phyloP scores from a whole-genome alignment of 306 rosid genomes.

The Cucurbita maxima region DNA sequence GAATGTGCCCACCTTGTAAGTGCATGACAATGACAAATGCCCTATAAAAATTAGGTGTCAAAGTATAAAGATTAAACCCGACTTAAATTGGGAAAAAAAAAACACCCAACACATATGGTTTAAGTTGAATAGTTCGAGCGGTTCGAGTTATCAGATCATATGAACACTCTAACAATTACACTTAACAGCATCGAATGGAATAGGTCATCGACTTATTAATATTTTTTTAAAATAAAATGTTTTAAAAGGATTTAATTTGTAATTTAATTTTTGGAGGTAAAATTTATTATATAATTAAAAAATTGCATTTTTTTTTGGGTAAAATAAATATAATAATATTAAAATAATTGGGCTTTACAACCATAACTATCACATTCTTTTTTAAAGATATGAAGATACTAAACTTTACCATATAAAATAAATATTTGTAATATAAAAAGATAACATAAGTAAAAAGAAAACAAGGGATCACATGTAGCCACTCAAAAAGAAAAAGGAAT shows the following conservation, averaged over 20 bases:
- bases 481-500: neutral
- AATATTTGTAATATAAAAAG: neutral
- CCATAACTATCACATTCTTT: neutral
- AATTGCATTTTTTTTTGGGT: no score
- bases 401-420: neutral
- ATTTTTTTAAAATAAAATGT: no score
- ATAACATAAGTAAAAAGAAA: neutral
- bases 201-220: no score
- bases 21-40: neutral
- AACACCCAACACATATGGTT: no score
- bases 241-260: no score
- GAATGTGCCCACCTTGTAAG: neutral
- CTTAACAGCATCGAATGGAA: no score
- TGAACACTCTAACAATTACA: no score
- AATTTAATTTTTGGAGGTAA: no score
- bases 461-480: neutral
- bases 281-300: no score
- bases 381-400: neutral
- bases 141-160: no score
- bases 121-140: no score
- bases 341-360: neutral
- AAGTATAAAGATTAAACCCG: neutral
- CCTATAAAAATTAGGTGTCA: neutral
- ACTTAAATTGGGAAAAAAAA: no score
- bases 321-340: neutral